Percentiles rank a stretch among this genome's conserved stretches.
Conservation (phyloP, 2,329 filamentous ascomycete genomes). For the Alternaria sp. region DNA sequence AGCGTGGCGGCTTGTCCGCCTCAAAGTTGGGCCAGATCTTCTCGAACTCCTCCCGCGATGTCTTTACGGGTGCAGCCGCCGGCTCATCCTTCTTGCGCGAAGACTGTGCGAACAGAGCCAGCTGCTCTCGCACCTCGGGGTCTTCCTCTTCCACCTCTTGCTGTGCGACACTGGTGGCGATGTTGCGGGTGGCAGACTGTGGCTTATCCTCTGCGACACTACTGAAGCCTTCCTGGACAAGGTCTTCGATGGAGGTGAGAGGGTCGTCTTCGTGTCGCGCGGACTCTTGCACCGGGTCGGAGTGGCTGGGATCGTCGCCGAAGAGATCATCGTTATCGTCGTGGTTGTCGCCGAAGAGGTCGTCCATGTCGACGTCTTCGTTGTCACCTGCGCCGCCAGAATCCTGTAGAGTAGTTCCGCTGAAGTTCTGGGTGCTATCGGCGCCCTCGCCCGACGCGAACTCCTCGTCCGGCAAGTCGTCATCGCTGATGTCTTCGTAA, state of each 20-base stretch:
- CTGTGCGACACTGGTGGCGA: constrained; percentile 23
- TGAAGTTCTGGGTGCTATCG: constrained; percentile 29
- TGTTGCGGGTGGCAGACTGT: constrained; percentile 23
- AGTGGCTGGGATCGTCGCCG: constrained; percentile 25
- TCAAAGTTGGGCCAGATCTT: constrained; percentile 84
- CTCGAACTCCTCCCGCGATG: constrained; percentile 75
- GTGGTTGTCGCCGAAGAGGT: constrained; percentile 68
- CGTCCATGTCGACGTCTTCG: constrained; percentile 63
- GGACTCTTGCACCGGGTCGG: constrained; percentile 32
- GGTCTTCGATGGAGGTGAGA: constrained; percentile 38
- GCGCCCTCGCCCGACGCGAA: constrained; percentile 27
- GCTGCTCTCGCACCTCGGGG: constrained; percentile 43
- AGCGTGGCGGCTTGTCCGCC: constrained; percentile 74
- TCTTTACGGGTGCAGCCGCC: constrained; percentile 73
- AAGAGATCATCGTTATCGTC: constrained; percentile 47
- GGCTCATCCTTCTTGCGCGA: constrained; percentile 47
- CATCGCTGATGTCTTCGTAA: constrained; percentile 89
- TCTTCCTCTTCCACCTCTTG: constrained; percentile 41
- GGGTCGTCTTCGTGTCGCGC: constrained; percentile 49
- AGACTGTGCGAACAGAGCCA: constrained; percentile 39
- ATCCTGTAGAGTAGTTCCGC: constrained; percentile 42
- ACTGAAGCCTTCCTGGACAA: constrained; percentile 9
- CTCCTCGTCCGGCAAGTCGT: constrained; percentile 82
- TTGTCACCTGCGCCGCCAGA: constrained; percentile 24
- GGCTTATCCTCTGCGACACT: constrained; percentile 20